Base-by-base conservation (phyloP, 176 grass and related monocot genomes). In the Carex kokanica region DNA sequence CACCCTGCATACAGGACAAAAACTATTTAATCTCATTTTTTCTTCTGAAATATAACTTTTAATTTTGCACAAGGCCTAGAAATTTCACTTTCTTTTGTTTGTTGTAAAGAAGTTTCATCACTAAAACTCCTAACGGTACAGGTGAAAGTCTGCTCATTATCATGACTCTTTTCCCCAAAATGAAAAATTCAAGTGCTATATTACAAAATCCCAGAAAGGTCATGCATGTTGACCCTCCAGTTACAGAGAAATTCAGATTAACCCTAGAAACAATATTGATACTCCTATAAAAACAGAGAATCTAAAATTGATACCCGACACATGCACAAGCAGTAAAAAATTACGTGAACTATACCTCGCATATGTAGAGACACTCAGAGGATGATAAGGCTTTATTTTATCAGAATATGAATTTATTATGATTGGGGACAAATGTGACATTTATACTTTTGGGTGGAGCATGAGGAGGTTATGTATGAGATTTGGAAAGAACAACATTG, bases 1-100 rank as follows among this genome's bases (percentile, higher is more conserved):
- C 94, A 41, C 90, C 94, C 94, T 97, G 88, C 80, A 91, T 85
- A 87, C 69, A 60, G 24, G 10, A 1, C 38, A 8, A 79, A 34
- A 49, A 13, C 23, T 81, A 63, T 62, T 21, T n/a, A 17, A 25
- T 41, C 16, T 32, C 1, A 41, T 60, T n/a, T 43, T 43, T 60
- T 45, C 20, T 45, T 62, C 74, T 57, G 9, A 52, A 52, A 32
- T 32, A 61, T 5, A 41, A 60, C 23, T 8, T 24, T 74, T 40
- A 10, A 72, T 17, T 21, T 14, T 23, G 5, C 12, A 34, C 20
- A 74, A 51, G 41, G n/a, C 34, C 41, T 74, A 74, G 41, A 74
- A 47, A 74, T 14, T 51, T 36, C 63, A 34, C 21, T 4, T 4
- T 38, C 12, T 38, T 15, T 67, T 67, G 18, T 67, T 67, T 36